phyloP scores from a whole-genome alignment of 495 filamentous ascomycete species.

The Zalerion maritima region DNA sequence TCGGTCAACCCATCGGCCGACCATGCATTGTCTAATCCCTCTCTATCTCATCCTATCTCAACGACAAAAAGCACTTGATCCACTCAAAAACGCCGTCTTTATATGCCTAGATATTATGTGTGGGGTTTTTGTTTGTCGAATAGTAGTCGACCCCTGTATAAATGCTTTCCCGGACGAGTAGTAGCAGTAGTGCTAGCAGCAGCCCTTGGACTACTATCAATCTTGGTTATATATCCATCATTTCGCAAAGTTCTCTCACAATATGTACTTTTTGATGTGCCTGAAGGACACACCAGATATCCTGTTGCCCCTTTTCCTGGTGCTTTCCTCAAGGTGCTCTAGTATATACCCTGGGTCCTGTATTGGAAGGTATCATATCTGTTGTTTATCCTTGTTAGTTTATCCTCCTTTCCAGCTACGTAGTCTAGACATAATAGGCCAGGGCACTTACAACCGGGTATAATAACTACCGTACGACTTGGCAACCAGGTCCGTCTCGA shows the following conservation, averaged over 20 bases:
- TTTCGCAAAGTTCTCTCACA: no score
- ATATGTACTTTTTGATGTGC: no score
- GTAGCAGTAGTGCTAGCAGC: background rate
- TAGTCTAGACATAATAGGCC: background rate
- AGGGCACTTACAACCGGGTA: conserved; percentile 46
- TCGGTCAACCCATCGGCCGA: no score
- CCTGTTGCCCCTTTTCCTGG: background rate
- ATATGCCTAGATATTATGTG: no score
- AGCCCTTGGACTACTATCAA: background rate
- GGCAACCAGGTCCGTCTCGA: conserved; percentile 53
- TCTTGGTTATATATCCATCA: background rate
- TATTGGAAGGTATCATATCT: conserved; percentile 74
- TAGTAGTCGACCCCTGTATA: no score
- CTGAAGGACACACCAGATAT: background rate
- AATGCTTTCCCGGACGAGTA: background rate
- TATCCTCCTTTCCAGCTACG: conserved; percentile 1
- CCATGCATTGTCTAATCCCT: no score
- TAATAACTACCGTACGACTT: conserved; percentile 66
- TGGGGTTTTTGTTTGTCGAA: no score
- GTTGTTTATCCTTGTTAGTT: conserved; percentile 6
- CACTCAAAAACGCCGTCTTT: no score
- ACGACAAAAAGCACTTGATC: no score
- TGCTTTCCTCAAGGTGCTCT: conserved; percentile 3
- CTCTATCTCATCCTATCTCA: no score
- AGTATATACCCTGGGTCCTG: conserved; percentile 67